These are phyloP conservation scores for Aspergillus sojae DNA, from an alignment of 2,329 filamentous ascomycete species.

Conservation along the genomic window DNA sequence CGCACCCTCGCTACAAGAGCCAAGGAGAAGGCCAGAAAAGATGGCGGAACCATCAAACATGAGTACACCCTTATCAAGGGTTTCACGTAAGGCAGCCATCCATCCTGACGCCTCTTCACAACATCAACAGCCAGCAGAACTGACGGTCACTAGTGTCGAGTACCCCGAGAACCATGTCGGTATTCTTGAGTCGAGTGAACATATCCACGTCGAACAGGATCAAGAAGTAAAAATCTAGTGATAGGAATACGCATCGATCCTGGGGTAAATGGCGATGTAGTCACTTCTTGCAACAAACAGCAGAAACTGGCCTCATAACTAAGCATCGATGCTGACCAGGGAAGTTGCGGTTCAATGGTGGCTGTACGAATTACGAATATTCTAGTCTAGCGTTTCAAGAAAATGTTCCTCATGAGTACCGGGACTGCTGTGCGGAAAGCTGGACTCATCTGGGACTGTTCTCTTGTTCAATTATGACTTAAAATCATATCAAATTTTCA, in stretches of 20 bases:
- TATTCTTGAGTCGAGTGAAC: conserved; percentile 68
- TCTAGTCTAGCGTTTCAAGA: conserved; percentile 11
- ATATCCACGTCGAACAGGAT: conserved; percentile 80
- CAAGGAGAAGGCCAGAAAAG: conserved; percentile 72
- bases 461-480: conserved; percentile 3
- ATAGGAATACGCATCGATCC: conserved; percentile 17
- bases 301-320: not conserved
- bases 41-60: conserved; percentile 82
- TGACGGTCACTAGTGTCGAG: conserved; percentile 61
- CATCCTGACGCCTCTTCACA: not conserved
- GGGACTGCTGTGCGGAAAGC: conserved; percentile 9
- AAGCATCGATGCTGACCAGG: not conserved
- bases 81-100: conserved; percentile 71
- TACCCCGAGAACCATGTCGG: conserved; percentile 69
- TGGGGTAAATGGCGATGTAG: not conserved
- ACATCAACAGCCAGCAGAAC: conserved; percentile 2
- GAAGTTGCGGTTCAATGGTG: conserved; percentile 2
- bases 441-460: not conserved
- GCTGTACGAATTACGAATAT: conserved; percentile 24
- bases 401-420: not conserved
- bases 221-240: conserved; percentile 72
- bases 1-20: conserved; percentile 54
- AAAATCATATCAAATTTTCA: not conserved
- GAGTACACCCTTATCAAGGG: conserved; percentile 89
- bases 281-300: not conserved